phyloP scores from a whole-genome alignment of 2,329 filamentous ascomycete species.

The Scedosporium dehoogii region DNA sequence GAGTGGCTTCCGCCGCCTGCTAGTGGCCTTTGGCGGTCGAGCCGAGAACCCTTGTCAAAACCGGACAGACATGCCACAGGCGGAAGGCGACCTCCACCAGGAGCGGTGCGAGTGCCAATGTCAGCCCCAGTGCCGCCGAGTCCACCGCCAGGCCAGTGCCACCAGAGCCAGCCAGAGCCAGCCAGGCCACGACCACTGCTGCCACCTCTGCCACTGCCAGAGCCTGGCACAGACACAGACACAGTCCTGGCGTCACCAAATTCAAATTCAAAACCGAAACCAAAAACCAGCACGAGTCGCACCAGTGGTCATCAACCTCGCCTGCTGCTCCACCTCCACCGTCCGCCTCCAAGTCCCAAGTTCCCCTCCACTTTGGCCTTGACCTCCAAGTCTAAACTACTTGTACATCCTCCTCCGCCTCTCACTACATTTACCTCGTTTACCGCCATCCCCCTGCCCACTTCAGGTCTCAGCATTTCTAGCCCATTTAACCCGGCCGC shows the following conservation, averaged over 20 bases:
- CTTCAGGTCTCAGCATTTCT: not conserved
- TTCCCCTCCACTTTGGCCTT: not conserved
- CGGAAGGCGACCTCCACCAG: not conserved
- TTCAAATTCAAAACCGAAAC: not conserved
- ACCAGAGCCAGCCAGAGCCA: too few species aligned
- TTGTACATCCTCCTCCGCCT: not conserved
- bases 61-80: conserved; percentile 1
- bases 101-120: not conserved
- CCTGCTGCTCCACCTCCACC: not conserved
- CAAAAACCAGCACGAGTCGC: not conserved
- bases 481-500: not conserved
- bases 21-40: not conserved
- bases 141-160: not conserved
- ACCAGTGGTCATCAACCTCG: not conserved
- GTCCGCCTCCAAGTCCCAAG: not conserved
- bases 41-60: not conserved
- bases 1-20: not conserved
- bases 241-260: not conserved
- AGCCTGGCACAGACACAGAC: not conserved
- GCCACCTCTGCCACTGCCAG: too few species aligned
- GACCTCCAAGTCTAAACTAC: not conserved
- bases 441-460: conserved; percentile 6
- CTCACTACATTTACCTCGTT: not conserved
- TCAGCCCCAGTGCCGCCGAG: not conserved
- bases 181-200: too few species aligned